Conservation (phyloP, 805 yeast genomes). For the Myxozyma monticola region DNA sequence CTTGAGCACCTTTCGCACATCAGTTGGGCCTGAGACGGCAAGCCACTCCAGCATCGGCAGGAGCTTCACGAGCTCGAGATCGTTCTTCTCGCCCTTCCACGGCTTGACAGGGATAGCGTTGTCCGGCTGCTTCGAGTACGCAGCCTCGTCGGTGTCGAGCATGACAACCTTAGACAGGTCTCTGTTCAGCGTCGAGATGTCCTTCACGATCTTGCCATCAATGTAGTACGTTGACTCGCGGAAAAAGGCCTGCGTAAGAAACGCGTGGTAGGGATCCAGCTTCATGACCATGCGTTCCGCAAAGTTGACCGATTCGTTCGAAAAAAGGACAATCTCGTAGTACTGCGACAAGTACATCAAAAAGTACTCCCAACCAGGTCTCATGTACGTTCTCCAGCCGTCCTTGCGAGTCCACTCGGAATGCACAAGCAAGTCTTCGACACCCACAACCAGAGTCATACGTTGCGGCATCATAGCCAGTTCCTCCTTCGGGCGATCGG, state of each 20-base stretch:
- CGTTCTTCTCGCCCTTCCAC: conserved; percentile 88
- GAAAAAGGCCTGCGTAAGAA: conserved; percentile 79
- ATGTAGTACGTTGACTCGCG: conserved; percentile 88
- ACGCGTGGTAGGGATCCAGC: conserved; percentile 91
- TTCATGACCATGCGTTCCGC: conserved; percentile 82
- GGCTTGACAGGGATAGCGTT: conserved; percentile 82
- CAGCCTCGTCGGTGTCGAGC: conserved; percentile 73
- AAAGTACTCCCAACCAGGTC: conserved; percentile 98
- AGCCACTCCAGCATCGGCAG: conserved; percentile 93
- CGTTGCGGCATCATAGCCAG: conserved; percentile 69
- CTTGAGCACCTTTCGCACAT: conserved; percentile 82
- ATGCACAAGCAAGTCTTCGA: conserved; percentile 89
- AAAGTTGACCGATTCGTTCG: conserved; percentile 80
- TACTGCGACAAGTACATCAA: conserved; percentile 91
- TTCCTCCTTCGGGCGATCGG: conserved; percentile 91
- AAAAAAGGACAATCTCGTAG: conserved; percentile 91
- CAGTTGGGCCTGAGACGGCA: conserved; percentile 82
- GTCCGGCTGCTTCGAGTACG: conserved; percentile 83
- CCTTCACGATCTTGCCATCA: conserved; percentile 88
- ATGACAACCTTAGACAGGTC: conserved; percentile 78
- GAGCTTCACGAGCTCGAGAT: conserved; percentile 66
- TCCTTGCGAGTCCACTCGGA: conserved; percentile 86
- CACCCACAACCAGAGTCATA: conserved; percentile 78
- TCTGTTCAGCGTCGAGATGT: conserved; percentile 85
- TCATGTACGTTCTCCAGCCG: conserved; percentile 98